Base-by-base conservation (phyloP, 108 stramenopile species). In the Skeletonema marinoi region DNA sequence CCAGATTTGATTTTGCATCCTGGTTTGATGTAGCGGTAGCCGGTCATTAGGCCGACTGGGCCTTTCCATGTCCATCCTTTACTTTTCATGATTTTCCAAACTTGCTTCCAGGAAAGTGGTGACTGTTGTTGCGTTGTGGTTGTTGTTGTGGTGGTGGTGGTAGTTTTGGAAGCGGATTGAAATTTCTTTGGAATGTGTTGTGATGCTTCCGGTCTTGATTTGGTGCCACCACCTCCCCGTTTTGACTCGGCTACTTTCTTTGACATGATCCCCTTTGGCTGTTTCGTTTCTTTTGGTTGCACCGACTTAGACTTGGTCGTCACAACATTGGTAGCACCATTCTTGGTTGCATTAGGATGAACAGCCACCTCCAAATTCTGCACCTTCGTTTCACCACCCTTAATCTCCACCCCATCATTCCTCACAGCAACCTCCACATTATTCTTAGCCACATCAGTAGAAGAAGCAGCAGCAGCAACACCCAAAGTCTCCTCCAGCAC, bases 1-100 rank as follows among this genome's bases (percentile, higher is more conserved):
- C 54, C 54, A 10, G 77, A 77, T 54, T 50, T 73, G 29, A 82
- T 67, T 46, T 44, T 63, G 17, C 51, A 66, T 9, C 48, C 72
- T 16, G 81, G 81, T 65, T 50, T 67, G 29, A 82, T 67, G 65
- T 82, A 82, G 21, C 66, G 66, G 21, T 78, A 78, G 60, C 77
- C 80, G 12, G 51, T 65, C 70, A 81, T 73, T 30, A 82, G 73
- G 32, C 81, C 81, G n/a, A 56, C 50, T 0, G 77, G 64, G 0
- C 48, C 50, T 38, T 48, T 66, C 77, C 78, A 82, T 5, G 32
- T 67, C 81, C 81, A 82, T 19, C 81, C 81, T 14, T 17, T 35
- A 3, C 65, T 46, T 19, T 14, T 68, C 62, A 80, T 60, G 17
- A 51, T 44, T 46, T 73, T 41, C 79, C 79, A 80, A 3, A 70